Evolutionary conservation across 768 basidiomycete genomes (phyloP), one percentile per base, ranked within the genome.

Genomic region (Lactifluus hygrophoroides): DNA sequence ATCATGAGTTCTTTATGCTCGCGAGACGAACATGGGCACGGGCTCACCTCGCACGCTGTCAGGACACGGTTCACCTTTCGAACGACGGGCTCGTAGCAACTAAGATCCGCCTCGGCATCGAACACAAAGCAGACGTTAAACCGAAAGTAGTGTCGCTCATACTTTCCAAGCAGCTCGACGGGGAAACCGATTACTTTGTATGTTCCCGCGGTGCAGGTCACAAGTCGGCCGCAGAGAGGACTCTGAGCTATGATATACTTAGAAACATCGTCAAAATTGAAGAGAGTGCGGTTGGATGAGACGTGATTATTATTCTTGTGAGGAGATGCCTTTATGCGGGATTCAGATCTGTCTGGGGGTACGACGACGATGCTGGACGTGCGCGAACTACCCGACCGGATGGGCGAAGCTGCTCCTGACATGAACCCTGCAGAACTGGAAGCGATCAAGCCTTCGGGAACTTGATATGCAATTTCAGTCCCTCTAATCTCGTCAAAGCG

Each of bases 121-220:
- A 99, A 99, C 3, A 97, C 95, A 70, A 97, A 96, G 71, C 94
- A 97, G 27, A 97, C 73, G 69, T 98, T 98, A 73, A 90, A 97
- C 62, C 87, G 80, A 71, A 96, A 94, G 70, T 88, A 91, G 67
- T 94, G 88, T 27, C 95, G 80, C 56, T 82, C 77, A 68, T 97
- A 96, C 63, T 77, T 81, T 35, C 64, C 88, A 51, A 78, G 76
- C 51, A 94, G 75, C 61, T 87, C 81, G 45, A 91, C 85, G 3
- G 96, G 96, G 67, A 94, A 93, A 1, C 95, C 95, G 49, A 96
- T 86, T 55, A 99, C 84, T 58, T 93, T 85, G 69, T 91, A 86
- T 34, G 79, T 82, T 44, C 80, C 80, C 0, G 90, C 89, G 10
- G 91, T 80, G 63, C 90, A 93, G 17, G 85, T 91, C 46, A 97